Conservation (phyloP, 2,329 filamentous ascomycete genomes). For the Fusarium liriodendri region DNA sequence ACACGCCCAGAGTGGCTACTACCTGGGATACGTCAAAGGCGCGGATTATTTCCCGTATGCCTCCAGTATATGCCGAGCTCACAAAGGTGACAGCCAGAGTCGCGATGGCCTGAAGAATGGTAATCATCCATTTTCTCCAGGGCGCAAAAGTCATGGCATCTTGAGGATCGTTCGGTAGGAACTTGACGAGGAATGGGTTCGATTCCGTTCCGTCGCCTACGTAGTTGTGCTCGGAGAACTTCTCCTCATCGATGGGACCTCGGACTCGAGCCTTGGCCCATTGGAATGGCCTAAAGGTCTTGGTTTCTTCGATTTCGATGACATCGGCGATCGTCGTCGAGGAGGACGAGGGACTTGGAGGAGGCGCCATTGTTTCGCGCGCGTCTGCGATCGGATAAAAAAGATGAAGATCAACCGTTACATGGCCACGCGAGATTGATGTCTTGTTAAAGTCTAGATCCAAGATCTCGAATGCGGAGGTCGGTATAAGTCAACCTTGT, state of each 20-base stretch:
- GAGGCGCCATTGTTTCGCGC: neutral
- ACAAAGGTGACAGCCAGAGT: conserved; percentile 76
- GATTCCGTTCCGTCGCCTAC: conserved; percentile 70
- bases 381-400: neutral
- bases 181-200: conserved; percentile 76
- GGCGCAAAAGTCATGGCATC: conserved; percentile 70
- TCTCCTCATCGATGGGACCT: neutral
- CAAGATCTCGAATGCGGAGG: neutral
- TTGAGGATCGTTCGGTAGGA: conserved; percentile 72
- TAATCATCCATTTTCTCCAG: conserved; percentile 72
- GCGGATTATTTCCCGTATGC: conserved; percentile 61
- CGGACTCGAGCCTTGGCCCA: neutral
- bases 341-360: neutral
- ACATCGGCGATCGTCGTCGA: neutral
- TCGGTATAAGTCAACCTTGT: neutral
- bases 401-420: neutral
- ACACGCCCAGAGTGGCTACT: conserved; percentile 70
- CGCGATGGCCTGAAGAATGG: conserved; percentile 63
- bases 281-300: neutral
- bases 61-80: conserved; percentile 73
- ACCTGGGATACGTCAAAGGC: conserved; percentile 65
- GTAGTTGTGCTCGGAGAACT: conserved; percentile 52
- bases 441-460: neutral
- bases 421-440: neutral
- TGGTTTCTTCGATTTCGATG: neutral